Percentiles rank a stretch among this genome's conserved stretches.
Evolutionary conservation across 169 alveolate genomes (phyloP).

Genomic region (Amoebophrya sp.): DNA sequence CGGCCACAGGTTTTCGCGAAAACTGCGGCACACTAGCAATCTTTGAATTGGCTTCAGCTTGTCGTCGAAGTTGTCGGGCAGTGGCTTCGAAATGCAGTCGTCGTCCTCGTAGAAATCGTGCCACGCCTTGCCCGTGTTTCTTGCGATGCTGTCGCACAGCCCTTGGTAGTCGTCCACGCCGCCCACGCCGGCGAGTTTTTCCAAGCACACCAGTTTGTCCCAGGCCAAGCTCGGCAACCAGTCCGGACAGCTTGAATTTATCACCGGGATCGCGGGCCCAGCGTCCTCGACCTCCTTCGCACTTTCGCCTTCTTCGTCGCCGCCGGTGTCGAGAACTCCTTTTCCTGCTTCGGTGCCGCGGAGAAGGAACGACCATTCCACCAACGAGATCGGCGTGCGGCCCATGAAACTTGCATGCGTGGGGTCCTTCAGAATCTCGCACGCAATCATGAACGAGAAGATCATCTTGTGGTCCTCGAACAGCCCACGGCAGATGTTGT

Average conservation of each 20-base stretch:
- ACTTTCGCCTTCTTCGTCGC: neutral
- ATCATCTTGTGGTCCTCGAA: slow-evolving; percentile 71
- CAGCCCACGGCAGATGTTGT: slow-evolving; percentile 75
- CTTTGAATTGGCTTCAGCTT: slow-evolving; percentile 16
- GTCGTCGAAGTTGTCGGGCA: slow-evolving; percentile 1
- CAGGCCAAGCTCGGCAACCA: slow-evolving; percentile 8
- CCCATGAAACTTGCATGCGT: slow-evolving; percentile 20
- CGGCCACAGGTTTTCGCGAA: slow-evolving; percentile 14
- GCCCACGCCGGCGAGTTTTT: slow-evolving; percentile 16
- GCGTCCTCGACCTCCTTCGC: slow-evolving; percentile 3
- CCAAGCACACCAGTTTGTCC: slow-evolving; percentile 18
- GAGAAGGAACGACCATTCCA: slow-evolving; percentile 27
- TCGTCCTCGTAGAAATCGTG: slow-evolving; percentile 11
- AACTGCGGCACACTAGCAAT: neutral
- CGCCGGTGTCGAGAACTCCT: slow-evolving; percentile 12
- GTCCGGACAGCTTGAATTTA: neutral
- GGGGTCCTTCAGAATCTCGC: slow-evolving; percentile 19
- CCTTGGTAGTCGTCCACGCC: slow-evolving; percentile 21
- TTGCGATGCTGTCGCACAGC: slow-evolving; percentile 3
- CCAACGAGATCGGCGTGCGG: slow-evolving; percentile 9
- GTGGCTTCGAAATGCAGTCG: neutral
- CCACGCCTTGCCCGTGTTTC: slow-evolving; percentile 19
- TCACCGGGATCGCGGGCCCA: neutral
- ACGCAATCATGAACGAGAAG: slow-evolving; percentile 68
- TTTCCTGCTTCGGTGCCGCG: slow-evolving; percentile 28